These are phyloP conservation scores for Podospora pseudocomata DNA, from an alignment of 495 filamentous ascomycete genomes.

Conservation along the genomic window DNA sequence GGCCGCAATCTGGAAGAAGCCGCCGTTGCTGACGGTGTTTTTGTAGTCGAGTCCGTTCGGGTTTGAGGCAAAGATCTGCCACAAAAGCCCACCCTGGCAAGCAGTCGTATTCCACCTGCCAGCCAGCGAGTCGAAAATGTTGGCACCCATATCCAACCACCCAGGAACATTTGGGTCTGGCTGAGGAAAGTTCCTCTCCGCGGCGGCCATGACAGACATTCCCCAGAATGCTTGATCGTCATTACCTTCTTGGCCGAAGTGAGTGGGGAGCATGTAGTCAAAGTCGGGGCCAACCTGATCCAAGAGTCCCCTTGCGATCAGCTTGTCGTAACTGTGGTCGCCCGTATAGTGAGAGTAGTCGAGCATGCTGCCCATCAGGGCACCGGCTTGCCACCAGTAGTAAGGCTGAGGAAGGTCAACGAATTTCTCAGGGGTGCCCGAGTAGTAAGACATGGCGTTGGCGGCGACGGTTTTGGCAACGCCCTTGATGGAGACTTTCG, in stretches of 20 bases:
- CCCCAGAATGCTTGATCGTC: conserved; percentile 84
- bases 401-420: conserved; percentile 66
- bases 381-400: conserved; percentile 81
- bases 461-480: conserved; percentile 49
- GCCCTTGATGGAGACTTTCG: conserved; percentile 46
- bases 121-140: conserved; percentile 45
- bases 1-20: conserved; percentile 64
- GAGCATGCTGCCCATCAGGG: conserved; percentile 67
- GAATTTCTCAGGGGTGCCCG: conserved; percentile 57
- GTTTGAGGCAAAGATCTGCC: conserved; percentile 83
- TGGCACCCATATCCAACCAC: conserved; percentile 57
- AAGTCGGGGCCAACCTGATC: conserved; percentile 58
- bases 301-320: conserved; percentile 62
- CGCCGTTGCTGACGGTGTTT: conserved; percentile 67
- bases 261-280: conserved; percentile 54
- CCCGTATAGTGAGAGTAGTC: conserved; percentile 84
- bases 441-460: conserved; percentile 60
- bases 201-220: conserved; percentile 66
- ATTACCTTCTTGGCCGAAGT: conserved; percentile 55
- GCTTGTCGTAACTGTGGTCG: conserved; percentile 67
- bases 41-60: conserved; percentile 67
- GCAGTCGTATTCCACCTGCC: conserved; percentile 64
- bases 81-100: conserved; percentile 70
- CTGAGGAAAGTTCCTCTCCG: conserved; percentile 69
- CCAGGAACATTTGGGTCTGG: conserved; percentile 50